These are phyloP conservation scores for Paramecium primaurelia DNA, from an alignment of 73 alveolate genomes.

Conservation along the genomic window DNA sequence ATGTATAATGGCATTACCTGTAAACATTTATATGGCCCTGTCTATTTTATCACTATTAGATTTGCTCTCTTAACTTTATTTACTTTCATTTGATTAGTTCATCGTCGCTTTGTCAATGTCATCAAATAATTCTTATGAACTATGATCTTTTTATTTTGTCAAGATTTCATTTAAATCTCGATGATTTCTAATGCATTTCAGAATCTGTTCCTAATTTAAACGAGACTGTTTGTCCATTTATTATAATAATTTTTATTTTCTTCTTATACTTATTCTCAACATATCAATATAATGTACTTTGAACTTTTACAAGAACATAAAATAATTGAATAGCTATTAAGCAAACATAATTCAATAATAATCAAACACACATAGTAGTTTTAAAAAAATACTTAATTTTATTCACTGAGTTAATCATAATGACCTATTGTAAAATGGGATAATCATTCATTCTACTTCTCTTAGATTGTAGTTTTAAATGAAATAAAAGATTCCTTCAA, in stretches of 20 bases:
- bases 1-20: not conserved
- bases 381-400: not conserved
- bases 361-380: not conserved
- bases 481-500: not conserved
- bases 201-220: not conserved
- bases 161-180: not conserved
- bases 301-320: not conserved
- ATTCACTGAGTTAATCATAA: not conserved
- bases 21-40: not conserved
- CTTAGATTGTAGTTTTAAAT: not conserved
- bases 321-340: not conserved
- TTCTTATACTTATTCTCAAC: not conserved
- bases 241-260: not conserved
- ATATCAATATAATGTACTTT: not conserved
- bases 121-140: constrained; percentile 3
- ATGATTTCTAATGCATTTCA: not conserved
- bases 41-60: not conserved
- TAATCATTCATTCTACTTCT: not conserved
- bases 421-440: not conserved
- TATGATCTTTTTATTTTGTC: not conserved
- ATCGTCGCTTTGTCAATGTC: not conserved
- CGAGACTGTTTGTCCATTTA: not conserved
- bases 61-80: not conserved
- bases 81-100: not conserved
- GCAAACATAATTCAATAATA: not conserved